Base-by-base conservation (phyloP, 1,284 basidiomycete genomes). In the Sporisorium scitamineum region DNA sequence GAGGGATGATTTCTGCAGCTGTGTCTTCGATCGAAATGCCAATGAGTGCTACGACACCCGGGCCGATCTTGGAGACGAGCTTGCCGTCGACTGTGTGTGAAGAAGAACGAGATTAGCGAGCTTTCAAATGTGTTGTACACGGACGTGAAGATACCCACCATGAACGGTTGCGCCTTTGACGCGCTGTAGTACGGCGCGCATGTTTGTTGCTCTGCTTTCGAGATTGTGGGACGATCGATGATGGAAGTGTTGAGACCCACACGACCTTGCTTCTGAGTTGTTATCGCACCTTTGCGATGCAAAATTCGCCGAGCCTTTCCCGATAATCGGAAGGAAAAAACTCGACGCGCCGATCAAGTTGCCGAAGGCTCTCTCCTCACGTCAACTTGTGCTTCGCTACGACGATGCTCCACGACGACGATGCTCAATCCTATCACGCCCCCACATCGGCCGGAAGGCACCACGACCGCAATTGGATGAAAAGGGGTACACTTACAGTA, bases 161-260 rank as follows among this genome's bases (percentile, higher is more conserved):
- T 83, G 78, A 27, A 84, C 82, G 5, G 80, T 78, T 11, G 82
- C 82, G 37, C 80, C 76, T 55, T 79, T 82, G 51, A 84, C 82
- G 24, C 82, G 79, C 63, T 84, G 81, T n/a, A 84, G 63, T 5
- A 84, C 80, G 1, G 80, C 82, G 37, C 80, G 58, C 82, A 84
- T 58, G 34, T 41, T 14, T 50, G 24, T 7, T 48, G 31, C 14
- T 26, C n/a, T 22, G 24, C 45, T 29, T n/a, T n/a, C n/a, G n/a
- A n/a, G n/a, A 5, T 3, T 51, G 31, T 31, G 14, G 32, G 50
- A 14, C 9, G 13, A 22, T 37, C 18, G 52, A 27, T 54, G 52
- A 26, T 31, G 27, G 48, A 50, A 26, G 29, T 5, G 48, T 20
- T 31, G 48, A 31, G 8, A 8, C 39, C 39, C 39, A 42, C 39